Evolutionary conservation across 2,329 filamentous ascomycete genomes (phyloP), one percentile per base, ranked within the genome.

Genomic region (Monosporascus sp.): DNA sequence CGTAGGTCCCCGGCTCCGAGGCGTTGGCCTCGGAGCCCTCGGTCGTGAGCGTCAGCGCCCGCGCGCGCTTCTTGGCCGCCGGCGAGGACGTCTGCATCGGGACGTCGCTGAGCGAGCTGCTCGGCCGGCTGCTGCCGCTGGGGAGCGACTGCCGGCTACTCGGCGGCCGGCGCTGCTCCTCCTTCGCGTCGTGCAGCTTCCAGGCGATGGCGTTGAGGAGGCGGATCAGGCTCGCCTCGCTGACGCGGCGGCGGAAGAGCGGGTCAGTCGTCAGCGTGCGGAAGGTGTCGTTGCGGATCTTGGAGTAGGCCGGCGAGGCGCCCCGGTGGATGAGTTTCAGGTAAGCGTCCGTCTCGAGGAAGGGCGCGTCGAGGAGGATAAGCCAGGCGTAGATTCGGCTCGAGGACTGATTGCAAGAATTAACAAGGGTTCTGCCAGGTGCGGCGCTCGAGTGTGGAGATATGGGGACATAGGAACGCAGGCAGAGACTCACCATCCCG

Each of bases 251-350:
- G 56, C 94, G 89, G 77, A 97, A 99, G 37, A 99, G 83, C n/a
- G 93, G 92, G 65, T 99, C 94, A 49, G 93, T 97, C 35, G 94
- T 94, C 51, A 99, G 79, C 1, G 94, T 99, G 63, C 94, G 90
- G 70, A 97, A 97, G 41, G 94, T 97, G 70, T 99, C 94, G 72
- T 99, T 97, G 68, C 92, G 89, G 67, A 99, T 99, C 75, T 99
- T 99, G 64, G 90, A 85, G 74, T 99, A 96, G 46, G 91, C 92
- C 1, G 93, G 92, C 3, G 93, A 97, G 24, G 93, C 89, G 57
- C 94, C 93, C 58, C 94, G 90, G 66, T 96, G 91, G 59, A 99
- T 88, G 45, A 97, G 87, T 53, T 83, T 81, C 59, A 97, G 88
- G 69, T 99, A 99, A 56, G 87, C 81, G 63, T 96, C 89, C 54